phyloP scores from a whole-genome alignment of 805 yeast species.

The Zygotorulaspora sp. region DNA sequence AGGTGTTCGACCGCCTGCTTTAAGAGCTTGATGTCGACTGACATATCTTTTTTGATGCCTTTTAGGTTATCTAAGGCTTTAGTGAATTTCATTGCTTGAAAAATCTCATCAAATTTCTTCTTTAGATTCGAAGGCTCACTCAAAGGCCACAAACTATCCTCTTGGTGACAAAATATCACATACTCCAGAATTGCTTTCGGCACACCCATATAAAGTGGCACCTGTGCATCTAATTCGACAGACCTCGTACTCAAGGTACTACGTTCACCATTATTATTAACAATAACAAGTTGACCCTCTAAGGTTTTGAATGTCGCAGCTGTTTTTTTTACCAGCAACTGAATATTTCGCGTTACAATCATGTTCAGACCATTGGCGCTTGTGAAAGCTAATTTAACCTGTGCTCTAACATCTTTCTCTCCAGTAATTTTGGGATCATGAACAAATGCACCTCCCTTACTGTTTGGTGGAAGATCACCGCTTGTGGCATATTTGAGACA shows the following conservation, averaged over 20 bases:
- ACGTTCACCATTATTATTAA: slow-evolving; percentile 57
- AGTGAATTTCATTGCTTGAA: slow-evolving; percentile 90
- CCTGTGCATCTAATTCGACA: slow-evolving; percentile 74
- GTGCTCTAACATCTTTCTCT: slow-evolving; percentile 77
- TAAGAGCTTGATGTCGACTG: slow-evolving; percentile 66
- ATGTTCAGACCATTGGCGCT: slow-evolving; percentile 68
- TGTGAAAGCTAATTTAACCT: slow-evolving; percentile 80
- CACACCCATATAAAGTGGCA: slow-evolving; percentile 83
- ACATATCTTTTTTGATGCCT: slow-evolving; percentile 68
- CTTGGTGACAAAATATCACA: slow-evolving; percentile 96
- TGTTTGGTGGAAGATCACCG: slow-evolving; percentile 92
- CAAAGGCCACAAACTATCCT: slow-evolving; percentile 94
- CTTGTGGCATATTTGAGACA: slow-evolving; percentile 92
- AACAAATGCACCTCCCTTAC: slow-evolving; percentile 92
- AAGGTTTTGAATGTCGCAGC: slow-evolving; percentile 78
- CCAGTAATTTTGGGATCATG: slow-evolving; percentile 85
- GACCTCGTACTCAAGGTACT: slow-evolving; percentile 75
- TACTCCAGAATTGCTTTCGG: slow-evolving; percentile 83
- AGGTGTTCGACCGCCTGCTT: slow-evolving; percentile 77
- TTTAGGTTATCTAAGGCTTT: slow-evolving; percentile 83
- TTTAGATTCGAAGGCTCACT: slow-evolving; percentile 86
- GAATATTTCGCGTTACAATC: slow-evolving; percentile 85
- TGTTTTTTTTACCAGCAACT: slow-evolving; percentile 58
- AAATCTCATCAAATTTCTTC: slow-evolving; percentile 92
- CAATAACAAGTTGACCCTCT: slow-evolving; percentile 78